Conservation (phyloP, 306 rosid species). For the Lathyrus sativus region DNA sequence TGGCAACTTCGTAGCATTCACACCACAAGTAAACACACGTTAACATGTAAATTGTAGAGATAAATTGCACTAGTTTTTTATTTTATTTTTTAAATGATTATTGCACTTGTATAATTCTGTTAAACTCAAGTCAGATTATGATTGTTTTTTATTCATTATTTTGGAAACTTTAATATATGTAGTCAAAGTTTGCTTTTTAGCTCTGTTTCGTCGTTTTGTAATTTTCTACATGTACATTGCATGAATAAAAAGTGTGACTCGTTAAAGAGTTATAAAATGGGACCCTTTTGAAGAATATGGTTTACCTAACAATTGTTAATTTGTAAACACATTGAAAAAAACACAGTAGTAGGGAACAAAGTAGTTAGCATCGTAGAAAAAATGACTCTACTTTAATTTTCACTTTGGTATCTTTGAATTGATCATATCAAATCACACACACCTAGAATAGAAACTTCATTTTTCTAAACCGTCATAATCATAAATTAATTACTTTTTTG, state of each 20-base stretch:
- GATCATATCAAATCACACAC: constrained; percentile 28
- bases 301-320: constrained; percentile 27
- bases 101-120: not conserved
- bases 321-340: constrained; percentile 46
- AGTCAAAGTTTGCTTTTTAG: constrained; percentile 13
- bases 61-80: too few relatives aligned
- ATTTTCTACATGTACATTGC: not conserved
- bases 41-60: not conserved
- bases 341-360: not conserved
- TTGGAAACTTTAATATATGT: not conserved
- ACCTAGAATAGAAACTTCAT: not conserved
- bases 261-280: constrained; percentile 32
- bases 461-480: constrained; percentile 18
- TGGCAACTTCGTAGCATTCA: constrained; percentile 14
- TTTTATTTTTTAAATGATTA: too few relatives aligned
- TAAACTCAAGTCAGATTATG: not conserved
- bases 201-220: not conserved
- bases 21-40: constrained; percentile 37
- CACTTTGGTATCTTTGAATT: constrained; percentile 9
- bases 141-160: not conserved
- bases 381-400: constrained; percentile 29
- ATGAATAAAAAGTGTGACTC: constrained; percentile 26
- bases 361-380: constrained; percentile 12
- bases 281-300: constrained; percentile 2
- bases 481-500: constrained; percentile 3